Evolutionary conservation across 1,284 basidiomycete genomes (phyloP).

Genomic region (Puccinia brachypodii): DNA sequence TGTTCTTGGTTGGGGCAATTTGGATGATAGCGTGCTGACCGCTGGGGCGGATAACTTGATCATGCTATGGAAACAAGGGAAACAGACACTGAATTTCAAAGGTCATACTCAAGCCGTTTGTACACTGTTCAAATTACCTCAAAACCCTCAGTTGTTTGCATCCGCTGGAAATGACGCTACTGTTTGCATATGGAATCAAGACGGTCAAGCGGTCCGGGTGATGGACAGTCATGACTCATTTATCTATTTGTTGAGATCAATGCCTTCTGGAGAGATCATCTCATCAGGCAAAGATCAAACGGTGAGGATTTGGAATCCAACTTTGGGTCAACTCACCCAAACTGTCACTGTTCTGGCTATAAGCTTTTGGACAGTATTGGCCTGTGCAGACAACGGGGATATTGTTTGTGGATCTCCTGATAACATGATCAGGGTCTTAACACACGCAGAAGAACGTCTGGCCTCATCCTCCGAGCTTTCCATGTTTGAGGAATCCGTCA

Average conservation of each 20-base stretch:
- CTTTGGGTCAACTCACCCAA: slow-evolving; percentile 72
- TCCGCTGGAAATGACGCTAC: slow-evolving; percentile 58
- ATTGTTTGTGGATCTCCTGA: slow-evolving; percentile 89
- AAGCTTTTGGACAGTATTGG: slow-evolving; percentile 86
- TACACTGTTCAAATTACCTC: slow-evolving; percentile 11
- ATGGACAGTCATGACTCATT: slow-evolving; percentile 94
- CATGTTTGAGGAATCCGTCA: slow-evolving; percentile 58
- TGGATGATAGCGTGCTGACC: slow-evolving; percentile 72
- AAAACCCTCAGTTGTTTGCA: slow-evolving; percentile 51
- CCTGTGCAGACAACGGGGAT: slow-evolving; percentile 76
- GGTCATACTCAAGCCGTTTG: slow-evolving; percentile 49
- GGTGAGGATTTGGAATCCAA: slow-evolving; percentile 82
- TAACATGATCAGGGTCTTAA: slow-evolving; percentile 82
- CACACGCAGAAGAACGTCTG: slow-evolving; percentile 70
- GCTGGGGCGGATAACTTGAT: slow-evolving; percentile 96
- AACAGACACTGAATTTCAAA: slow-evolving; percentile 59
- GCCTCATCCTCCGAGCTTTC: slow-evolving; percentile 66
- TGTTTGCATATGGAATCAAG: slow-evolving; percentile 83
- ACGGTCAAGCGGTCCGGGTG: slow-evolving; percentile 71
- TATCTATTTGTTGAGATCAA: slow-evolving; percentile 81
- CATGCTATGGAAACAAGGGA: slow-evolving; percentile 69
- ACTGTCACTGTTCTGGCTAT: slow-evolving; percentile 87
- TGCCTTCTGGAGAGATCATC: slow-evolving; percentile 74
- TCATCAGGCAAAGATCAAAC: slow-evolving; percentile 95
- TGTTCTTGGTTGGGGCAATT: slow-evolving; percentile 72